Conservation (phyloP, 352 stramenopile genomes). For the Phytophthora quininea region DNA sequence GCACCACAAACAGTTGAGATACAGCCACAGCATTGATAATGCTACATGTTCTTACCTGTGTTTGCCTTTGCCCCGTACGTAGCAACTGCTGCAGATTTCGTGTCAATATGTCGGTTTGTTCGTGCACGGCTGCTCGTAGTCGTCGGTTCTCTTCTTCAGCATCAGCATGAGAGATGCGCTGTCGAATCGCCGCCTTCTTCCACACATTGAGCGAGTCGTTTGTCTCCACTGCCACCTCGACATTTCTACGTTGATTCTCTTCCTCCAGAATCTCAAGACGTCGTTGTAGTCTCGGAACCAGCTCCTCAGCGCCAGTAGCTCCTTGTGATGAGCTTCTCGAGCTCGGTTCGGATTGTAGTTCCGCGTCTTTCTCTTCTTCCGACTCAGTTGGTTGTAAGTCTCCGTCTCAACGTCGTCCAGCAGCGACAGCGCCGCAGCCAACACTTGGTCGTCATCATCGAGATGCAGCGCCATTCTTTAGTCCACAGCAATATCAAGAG, state of each 20-base stretch:
- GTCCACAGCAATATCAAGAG: too few species aligned
- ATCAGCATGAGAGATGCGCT: slow-evolving; percentile 17
- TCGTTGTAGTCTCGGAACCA: slow-evolving; percentile 21
- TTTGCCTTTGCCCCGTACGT: slow-evolving; percentile 4
- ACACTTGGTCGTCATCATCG: slow-evolving; percentile 27
- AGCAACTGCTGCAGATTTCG: slow-evolving; percentile 17
- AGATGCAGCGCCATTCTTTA: slow-evolving; percentile 20
- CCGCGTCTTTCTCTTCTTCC: slow-evolving; percentile 23
- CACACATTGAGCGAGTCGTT: slow-evolving; percentile 12
- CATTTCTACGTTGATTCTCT: neutral
- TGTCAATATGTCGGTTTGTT: slow-evolving; percentile 10
- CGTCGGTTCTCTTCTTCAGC: slow-evolving; percentile 31
- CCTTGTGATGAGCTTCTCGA: slow-evolving; percentile 19
- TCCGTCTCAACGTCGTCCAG: slow-evolving; percentile 25
- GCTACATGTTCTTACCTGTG: slow-evolving; percentile 3
- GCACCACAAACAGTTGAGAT: neutral
- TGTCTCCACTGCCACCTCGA: neutral
- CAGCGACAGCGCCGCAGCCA: slow-evolving; percentile 33
- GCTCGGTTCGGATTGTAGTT: slow-evolving; percentile 36
- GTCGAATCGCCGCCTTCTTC: slow-evolving; percentile 21
- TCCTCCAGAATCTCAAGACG: slow-evolving; percentile 14
- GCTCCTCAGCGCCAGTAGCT: slow-evolving; percentile 27
- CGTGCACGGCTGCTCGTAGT: slow-evolving; percentile 23
- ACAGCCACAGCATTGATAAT: neutral
- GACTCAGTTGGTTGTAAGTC: neutral